These are phyloP conservation scores for Aureobasidium mangrovei DNA, from an alignment of 2,329 filamentous ascomycete genomes.

Conservation along the genomic window DNA sequence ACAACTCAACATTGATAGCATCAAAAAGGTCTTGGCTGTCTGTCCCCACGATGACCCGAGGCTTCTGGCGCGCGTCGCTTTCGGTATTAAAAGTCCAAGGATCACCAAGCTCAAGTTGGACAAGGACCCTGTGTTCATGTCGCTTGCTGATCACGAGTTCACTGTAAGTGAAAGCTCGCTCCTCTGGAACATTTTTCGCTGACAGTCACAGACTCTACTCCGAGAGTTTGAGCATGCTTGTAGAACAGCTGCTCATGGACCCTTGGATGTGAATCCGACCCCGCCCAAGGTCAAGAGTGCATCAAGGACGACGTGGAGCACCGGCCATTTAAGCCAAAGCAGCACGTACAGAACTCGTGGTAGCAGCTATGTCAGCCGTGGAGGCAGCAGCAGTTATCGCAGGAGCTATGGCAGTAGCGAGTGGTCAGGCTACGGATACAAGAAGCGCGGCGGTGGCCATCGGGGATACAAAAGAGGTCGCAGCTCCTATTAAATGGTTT, in stretches of 20 bases:
- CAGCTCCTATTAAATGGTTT: background rate
- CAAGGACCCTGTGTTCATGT: constrained; percentile 40
- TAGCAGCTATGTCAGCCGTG: background rate
- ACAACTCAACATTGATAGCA: constrained; percentile 31
- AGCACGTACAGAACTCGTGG: background rate
- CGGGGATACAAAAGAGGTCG: background rate
- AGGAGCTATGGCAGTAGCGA: too few species aligned
- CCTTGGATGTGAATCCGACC: background rate
- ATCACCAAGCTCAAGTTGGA: constrained; percentile 42
- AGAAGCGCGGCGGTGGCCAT: background rate
- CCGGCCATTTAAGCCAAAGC: background rate
- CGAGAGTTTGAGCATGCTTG: constrained; percentile 4
- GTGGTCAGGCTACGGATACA: background rate
- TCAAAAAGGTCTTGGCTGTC: constrained; percentile 36
- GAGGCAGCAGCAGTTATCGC: background rate
- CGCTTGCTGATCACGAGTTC: constrained; percentile 48
- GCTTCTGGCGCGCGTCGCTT: constrained; percentile 51
- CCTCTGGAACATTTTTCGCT: background rate
- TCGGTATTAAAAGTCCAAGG: constrained; percentile 53
- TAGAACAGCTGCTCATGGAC: constrained; percentile 4
- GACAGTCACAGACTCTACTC: background rate
- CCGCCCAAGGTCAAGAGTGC: background rate
- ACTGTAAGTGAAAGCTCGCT: constrained; percentile 28
- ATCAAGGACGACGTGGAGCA: background rate
- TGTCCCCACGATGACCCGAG: constrained; percentile 48